Percentiles rank a stretch among this genome's conserved stretches.
These are phyloP conservation scores for Gautieria morchelliformis DNA, from an alignment of 768 basidiomycete species.

Conservation along the genomic window DNA sequence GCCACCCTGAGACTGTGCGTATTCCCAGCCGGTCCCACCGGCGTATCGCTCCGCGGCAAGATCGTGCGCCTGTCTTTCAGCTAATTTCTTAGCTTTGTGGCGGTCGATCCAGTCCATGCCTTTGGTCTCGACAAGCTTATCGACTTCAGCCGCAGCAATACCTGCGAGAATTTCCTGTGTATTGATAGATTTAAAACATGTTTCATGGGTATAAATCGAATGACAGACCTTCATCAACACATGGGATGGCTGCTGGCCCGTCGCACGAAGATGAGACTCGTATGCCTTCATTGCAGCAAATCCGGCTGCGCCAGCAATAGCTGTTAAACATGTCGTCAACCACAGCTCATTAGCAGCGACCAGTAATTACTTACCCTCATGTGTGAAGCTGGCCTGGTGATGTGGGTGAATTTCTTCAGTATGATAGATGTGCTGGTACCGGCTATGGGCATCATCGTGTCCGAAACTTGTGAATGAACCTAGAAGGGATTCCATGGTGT, in stretches of 20 bases:
- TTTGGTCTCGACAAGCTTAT: slow-evolving; percentile 30
- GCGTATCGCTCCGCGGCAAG: slow-evolving; percentile 13
- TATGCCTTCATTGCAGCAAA: slow-evolving; percentile 31
- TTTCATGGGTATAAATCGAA: neutral
- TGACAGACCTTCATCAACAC: slow-evolving; percentile 17
- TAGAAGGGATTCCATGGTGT: neutral
- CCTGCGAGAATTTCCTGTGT: slow-evolving; percentile 25
- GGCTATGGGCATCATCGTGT: slow-evolving; percentile 3
- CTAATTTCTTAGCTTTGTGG: slow-evolving; percentile 15
- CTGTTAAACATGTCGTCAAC: neutral
- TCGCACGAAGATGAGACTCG: slow-evolving; percentile 23
- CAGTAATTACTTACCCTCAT: slow-evolving; percentile 11
- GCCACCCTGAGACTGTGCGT: slow-evolving; percentile 10
- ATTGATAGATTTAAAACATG: neutral
- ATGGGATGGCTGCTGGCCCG: slow-evolving; percentile 22
- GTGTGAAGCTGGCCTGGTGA: slow-evolving; percentile 15
- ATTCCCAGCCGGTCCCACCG: slow-evolving; percentile 14
- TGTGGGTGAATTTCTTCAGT: slow-evolving; percentile 9
- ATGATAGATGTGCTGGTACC: slow-evolving; percentile 8
- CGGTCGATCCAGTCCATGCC: slow-evolving; percentile 19
- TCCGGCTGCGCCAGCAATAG: slow-evolving; percentile 23
- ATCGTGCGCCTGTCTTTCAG: slow-evolving; percentile 14
- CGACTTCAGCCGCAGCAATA: slow-evolving; percentile 29
- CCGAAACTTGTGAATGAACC: neutral
- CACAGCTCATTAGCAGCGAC: neutral